Evolutionary conservation across 129 eudicot species (phyloP).

Genomic region (Flaveria sonorensis): DNA sequence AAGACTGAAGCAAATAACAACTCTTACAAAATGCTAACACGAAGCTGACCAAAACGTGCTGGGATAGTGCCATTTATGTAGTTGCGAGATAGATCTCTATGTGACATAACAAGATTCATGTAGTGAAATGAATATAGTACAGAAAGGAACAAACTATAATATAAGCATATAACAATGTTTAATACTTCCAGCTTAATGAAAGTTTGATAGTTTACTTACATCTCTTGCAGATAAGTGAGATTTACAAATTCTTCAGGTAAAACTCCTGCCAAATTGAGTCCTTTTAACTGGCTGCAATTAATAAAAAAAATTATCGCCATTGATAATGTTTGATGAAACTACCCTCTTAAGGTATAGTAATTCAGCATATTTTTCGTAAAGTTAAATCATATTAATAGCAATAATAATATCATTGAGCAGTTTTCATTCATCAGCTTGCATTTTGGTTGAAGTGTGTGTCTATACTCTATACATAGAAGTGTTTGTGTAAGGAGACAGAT

Average conservation of each 20-base stretch:
- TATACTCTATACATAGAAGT: neutral
- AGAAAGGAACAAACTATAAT: neutral
- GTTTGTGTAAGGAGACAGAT: neutral
- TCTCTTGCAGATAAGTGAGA: constrained; percentile 53
- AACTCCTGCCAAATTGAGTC: constrained; percentile 74
- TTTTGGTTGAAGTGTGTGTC: too few species aligned
- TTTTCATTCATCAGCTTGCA: too few species aligned
- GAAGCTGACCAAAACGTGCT: constrained; percentile 46
- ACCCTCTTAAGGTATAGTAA: too few species aligned
- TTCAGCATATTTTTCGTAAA: too few species aligned
- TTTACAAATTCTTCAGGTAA: constrained; percentile 68
- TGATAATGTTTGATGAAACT: too few species aligned
- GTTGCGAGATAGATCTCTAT: constrained; percentile 76
- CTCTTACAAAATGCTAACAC: constrained; percentile 61
- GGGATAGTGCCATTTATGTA: constrained; percentile 81
- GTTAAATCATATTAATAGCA: neutral
- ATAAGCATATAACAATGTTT: neutral
- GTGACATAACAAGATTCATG: neutral
- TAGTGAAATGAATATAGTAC: neutral
- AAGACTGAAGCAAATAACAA: neutral
- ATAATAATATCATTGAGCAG: neutral
- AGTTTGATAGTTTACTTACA: constrained; percentile 48
- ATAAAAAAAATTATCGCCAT: neutral
- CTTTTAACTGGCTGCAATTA: constrained; percentile 56
- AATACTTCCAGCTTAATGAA: neutral